phyloP scores from a whole-genome alignment of 192 early-diverging fungal genomes.

The Glomus cerebriforme region DNA sequence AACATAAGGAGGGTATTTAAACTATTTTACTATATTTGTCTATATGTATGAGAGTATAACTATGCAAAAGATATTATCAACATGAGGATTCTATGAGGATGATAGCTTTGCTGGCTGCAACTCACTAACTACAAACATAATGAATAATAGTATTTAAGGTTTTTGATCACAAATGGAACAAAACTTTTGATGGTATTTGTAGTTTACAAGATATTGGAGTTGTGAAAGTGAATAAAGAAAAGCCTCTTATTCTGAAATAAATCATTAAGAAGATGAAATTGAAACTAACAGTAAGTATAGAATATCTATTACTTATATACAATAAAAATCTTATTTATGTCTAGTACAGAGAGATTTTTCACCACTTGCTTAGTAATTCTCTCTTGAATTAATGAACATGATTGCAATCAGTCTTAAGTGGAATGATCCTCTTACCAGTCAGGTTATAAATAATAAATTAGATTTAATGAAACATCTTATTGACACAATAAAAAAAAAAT shows the following conservation, averaged over 20 bases:
- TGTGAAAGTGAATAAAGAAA: slow-evolving; percentile 13
- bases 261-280: slow-evolving; percentile 7
- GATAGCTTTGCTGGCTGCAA: neutral
- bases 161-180: neutral
- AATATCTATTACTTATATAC: neutral
- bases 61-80: neutral
- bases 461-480: neutral
- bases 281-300: slow-evolving; percentile 8
- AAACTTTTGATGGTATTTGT: neutral
- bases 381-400: neutral
- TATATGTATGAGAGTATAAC: neutral
- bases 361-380: neutral
- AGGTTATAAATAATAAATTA: neutral
- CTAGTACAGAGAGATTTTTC: neutral
- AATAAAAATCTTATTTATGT: neutral
- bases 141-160: neutral
- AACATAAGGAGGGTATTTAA: slow-evolving; percentile 14
- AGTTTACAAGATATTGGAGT: neutral
- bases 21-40: neutral
- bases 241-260: neutral
- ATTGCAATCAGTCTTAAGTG: neutral
- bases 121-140: neutral
- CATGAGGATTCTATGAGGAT: neutral
- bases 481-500: neutral
- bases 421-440: neutral